Evolutionary conservation across 2,329 filamentous ascomycete genomes (phyloP).

Genomic region (Cladorrhinum sp.): DNA sequence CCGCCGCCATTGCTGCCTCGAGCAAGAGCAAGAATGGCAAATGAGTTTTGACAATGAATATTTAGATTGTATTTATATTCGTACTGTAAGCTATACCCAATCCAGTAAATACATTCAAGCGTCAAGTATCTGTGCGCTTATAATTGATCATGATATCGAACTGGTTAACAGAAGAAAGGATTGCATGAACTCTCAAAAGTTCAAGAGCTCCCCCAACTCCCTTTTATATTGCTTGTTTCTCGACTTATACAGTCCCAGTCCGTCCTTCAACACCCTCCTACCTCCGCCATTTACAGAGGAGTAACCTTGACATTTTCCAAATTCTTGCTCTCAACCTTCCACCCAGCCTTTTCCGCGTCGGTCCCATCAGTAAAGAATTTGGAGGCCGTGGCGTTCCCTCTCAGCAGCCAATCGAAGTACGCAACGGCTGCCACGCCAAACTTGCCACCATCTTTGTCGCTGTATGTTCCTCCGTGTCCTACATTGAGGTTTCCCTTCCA

Average conservation of each 20-base stretch:
- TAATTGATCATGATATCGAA: too few species aligned
- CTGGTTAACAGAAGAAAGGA: too few species aligned
- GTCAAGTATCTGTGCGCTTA: not conserved
- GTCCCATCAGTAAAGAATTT: constrained; percentile 15
- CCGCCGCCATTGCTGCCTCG: constrained; percentile 28
- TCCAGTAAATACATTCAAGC: not conserved
- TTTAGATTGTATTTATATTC: not conserved
- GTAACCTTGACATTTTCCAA: constrained; percentile 14
- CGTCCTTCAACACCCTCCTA: not conserved
- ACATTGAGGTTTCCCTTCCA: constrained; percentile 25
- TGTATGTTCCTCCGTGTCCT: constrained; percentile 20
- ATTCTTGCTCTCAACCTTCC: constrained; percentile 15
- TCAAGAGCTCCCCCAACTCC: too few species aligned
- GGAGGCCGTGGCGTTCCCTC: constrained; percentile 18
- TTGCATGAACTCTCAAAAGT: too few species aligned
- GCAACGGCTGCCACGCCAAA: constrained; percentile 18
- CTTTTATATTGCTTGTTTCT: not conserved
- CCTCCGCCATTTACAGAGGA: not conserved
- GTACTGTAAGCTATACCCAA: constrained; percentile 3
- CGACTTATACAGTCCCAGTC: not conserved
- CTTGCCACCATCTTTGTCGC: constrained; percentile 19
- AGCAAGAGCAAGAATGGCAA: constrained; percentile 16
- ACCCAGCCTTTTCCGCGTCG: constrained; percentile 17
- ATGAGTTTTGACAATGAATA: constrained; percentile 5
- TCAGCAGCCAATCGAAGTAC: constrained; percentile 20